phyloP scores from a whole-genome alignment of 305 asterid species.

The Lippia alba region DNA sequence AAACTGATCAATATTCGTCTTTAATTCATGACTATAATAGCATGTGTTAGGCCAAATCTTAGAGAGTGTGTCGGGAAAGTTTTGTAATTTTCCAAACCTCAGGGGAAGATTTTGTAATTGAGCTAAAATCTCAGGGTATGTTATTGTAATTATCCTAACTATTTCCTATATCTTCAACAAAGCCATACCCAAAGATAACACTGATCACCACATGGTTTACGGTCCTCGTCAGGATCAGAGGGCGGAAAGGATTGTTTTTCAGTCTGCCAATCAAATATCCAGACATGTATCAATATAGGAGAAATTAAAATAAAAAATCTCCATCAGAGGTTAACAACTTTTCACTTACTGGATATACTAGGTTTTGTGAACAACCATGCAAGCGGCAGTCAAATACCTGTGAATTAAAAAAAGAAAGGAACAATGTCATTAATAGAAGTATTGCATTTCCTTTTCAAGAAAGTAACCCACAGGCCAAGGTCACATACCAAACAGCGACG shows the following conservation, averaged over 20 bases:
- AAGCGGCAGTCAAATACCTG: slow-evolving; percentile 95
- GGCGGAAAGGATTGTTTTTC: slow-evolving; percentile 65
- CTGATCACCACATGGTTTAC: slow-evolving; percentile 81
- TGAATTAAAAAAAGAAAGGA: slow-evolving; percentile 20
- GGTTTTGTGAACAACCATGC: slow-evolving; percentile 89
- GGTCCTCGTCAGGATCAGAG: slow-evolving; percentile 68
- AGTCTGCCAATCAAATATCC: slow-evolving; percentile 54
- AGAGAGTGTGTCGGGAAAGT: too few species aligned
- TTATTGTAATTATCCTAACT: slow-evolving; percentile 1
- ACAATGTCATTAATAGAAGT: slow-evolving; percentile 15
- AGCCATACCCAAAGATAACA: slow-evolving; percentile 83
- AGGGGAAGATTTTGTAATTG: too few species aligned
- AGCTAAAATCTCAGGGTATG: too few species aligned
- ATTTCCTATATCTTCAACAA: slow-evolving; percentile 28
- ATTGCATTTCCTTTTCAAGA: not conserved
- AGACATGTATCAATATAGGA: slow-evolving; percentile 33
- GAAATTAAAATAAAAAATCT: slow-evolving; percentile 26
- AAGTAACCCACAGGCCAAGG: slow-evolving; percentile 26
- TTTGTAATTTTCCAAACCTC: too few species aligned
- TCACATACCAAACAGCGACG: slow-evolving; percentile 96
- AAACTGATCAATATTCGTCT: too few species aligned
- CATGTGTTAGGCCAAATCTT: too few species aligned
- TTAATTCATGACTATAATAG: too few species aligned
- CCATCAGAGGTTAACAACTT: slow-evolving; percentile 24
- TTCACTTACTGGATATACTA: slow-evolving; percentile 70